Evolutionary conservation across 2,329 filamentous ascomycete genomes (phyloP), one percentile per base, ranked within the genome.

Genomic region (Fusarium chuoi): DNA sequence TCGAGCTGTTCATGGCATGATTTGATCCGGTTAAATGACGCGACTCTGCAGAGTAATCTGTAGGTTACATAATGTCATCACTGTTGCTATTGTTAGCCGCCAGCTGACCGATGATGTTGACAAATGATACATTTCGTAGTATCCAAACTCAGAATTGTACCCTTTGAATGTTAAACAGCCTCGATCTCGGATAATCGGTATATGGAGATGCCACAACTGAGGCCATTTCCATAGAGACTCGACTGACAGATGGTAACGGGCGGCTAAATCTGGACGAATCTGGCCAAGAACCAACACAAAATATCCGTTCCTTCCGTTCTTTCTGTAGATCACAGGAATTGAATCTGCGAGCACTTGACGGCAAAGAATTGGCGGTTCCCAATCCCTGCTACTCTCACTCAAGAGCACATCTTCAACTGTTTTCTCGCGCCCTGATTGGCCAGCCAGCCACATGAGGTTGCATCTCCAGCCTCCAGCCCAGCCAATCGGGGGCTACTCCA

Each of bases 401-500:
- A 26, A 72, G 51, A 35, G 59, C 75, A 74, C 75, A 73, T 75
- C 54, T 59, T 57, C 49, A 57, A 72, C 65, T 70, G 64, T 52
- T 63, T 35, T 44, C 5, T 22, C 39, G 52, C 24, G 41, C 41
- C 33, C 18, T 70, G 55, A 81, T 81, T 81, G 79, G 80, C 54
- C 55, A 52, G 24, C 18, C 28, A 42, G 10, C 45, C 65, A 69
- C 61, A 63, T 71, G 51, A 51, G 54, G 51, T 60, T 66, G 61
- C 63, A 62, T 65, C 36, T 49, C 66, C 73, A 74, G 49, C 72
- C 68, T 65, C 68, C 62, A 44, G 20, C 33, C 35, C 36, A 68
- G 57, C 80, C 80, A 82, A 81, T 81, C 68, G 74, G 57, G 65
- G 57, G 65, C 61, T 52, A 60, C 63, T 59, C 68, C 54, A 61